Conservation (phyloP, 2,329 filamentous ascomycete species). For the Trichophyton mentagrophytes region DNA sequence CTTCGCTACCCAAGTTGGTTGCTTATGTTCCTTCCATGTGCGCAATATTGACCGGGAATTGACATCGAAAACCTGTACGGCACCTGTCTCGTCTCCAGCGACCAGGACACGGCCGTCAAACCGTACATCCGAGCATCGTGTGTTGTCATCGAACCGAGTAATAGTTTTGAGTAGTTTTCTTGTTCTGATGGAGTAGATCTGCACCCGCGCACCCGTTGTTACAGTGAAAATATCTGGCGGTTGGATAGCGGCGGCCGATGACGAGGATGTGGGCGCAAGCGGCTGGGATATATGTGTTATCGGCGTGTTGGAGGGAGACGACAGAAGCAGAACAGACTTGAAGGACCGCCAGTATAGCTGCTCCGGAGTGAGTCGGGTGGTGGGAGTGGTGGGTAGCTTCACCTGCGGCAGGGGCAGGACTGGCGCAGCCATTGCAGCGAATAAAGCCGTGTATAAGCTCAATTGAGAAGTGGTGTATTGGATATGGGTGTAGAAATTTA, state of each 20-base stretch:
- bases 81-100: conserved; percentile 80
- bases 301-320: conserved; percentile 78
- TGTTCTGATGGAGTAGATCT: conserved; percentile 85
- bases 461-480: neutral
- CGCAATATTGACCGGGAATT: conserved; percentile 80
- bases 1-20: conserved; percentile 81
- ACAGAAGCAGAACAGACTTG: conserved; percentile 77
- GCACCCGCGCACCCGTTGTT: conserved; percentile 84
- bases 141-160: conserved; percentile 82
- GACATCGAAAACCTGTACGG: conserved; percentile 91
- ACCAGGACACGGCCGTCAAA: conserved; percentile 79
- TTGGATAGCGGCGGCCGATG: conserved; percentile 37
- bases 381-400: conserved; percentile 71
- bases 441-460: neutral
- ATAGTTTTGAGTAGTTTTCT: conserved; percentile 89
- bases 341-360: conserved; percentile 95
- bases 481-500: neutral
- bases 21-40: conserved; percentile 89
- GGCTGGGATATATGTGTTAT: conserved; percentile 81
- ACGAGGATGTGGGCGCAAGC: conserved; percentile 33
- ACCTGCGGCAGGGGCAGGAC: conserved; percentile 67
- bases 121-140: conserved; percentile 77
- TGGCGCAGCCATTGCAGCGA: conserved; percentile 61
- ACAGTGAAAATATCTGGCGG: conserved; percentile 60
- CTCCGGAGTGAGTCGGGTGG: conserved; percentile 67